Conservation (phyloP, 176 grass and related monocot genomes). For the Ananas comosus region DNA sequence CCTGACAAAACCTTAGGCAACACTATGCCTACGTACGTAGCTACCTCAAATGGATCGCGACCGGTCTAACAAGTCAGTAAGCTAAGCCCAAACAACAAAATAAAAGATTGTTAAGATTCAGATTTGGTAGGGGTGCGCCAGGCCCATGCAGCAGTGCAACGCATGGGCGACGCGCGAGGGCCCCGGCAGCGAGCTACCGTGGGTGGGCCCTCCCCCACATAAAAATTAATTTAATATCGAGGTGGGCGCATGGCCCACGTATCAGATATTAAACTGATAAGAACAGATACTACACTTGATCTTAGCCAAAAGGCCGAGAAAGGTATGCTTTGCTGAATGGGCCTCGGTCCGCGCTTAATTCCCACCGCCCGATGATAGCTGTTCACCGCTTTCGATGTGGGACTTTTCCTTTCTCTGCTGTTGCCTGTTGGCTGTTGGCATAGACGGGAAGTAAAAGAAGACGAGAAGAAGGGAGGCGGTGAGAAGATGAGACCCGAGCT, state of each 20-base stretch:
- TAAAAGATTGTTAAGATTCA: not conserved
- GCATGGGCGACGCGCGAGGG: not conserved
- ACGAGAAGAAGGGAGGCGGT: no score
- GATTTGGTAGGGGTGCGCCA: not conserved
- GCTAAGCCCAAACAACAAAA: not conserved
- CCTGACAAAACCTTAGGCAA: not conserved
- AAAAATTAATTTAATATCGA: not conserved
- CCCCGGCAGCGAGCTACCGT: not conserved
- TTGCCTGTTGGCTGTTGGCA: no score
- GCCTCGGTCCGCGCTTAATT: no score
- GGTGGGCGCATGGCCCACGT: not conserved
- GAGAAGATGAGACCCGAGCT: no score
- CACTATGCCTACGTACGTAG: no score
- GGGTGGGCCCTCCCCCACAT: not conserved
- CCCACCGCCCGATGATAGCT: no score
- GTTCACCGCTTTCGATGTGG: no score
- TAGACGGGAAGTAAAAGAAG: no score
- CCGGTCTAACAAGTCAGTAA: not conserved
- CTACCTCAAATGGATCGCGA: not conserved
- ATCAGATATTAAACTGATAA: not conserved
- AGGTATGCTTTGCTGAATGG: no score
- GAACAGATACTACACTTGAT: no score
- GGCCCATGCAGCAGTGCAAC: not conserved
- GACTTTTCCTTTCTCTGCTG: no score
- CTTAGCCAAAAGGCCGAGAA: no score